Conservation (phyloP, 2,329 filamentous ascomycete genomes). For the Hymenoscyphus fructigenus region DNA sequence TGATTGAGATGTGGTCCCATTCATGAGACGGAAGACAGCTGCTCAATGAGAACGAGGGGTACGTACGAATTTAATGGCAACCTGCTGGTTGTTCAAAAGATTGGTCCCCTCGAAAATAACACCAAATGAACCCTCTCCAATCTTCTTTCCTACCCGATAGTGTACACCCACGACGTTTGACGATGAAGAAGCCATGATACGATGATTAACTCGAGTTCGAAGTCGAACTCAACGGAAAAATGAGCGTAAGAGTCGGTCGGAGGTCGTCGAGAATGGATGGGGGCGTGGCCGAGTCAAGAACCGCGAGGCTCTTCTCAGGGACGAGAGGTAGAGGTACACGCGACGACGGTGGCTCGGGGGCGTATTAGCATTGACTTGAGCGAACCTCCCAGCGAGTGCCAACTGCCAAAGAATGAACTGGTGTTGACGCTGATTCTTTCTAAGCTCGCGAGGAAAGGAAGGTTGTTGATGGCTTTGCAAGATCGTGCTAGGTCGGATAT, state of each 20-base stretch:
- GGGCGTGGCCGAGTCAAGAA: conserved; percentile 15
- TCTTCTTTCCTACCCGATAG: conserved; percentile 99
- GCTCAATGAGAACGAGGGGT: neutral
- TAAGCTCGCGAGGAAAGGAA: neutral
- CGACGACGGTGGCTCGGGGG: conserved; percentile 26
- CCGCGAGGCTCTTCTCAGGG: conserved; percentile 20
- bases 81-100: conserved; percentile 97
- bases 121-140: conserved; percentile 96
- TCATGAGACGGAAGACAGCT: no score
- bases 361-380: conserved; percentile 14
- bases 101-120: conserved; percentile 99
- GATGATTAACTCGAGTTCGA: conserved; percentile 21
- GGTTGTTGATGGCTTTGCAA: conserved; percentile 3
- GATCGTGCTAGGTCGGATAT: conserved; percentile 6
- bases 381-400: conserved; percentile 1
- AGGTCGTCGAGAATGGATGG: conserved; percentile 1
- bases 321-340: conserved; percentile 16
- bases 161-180: conserved; percentile 98
- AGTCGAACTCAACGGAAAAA: conserved; percentile 21
- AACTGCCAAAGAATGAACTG: neutral
- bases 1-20: neutral
- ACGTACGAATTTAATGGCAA: conserved; percentile 98
- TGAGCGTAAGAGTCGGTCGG: conserved; percentile 12
- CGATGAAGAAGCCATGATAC: conserved; percentile 37
- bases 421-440: neutral